Conservation (phyloP, 495 filamentous ascomycete species). For the Aspergillus hancockii region DNA sequence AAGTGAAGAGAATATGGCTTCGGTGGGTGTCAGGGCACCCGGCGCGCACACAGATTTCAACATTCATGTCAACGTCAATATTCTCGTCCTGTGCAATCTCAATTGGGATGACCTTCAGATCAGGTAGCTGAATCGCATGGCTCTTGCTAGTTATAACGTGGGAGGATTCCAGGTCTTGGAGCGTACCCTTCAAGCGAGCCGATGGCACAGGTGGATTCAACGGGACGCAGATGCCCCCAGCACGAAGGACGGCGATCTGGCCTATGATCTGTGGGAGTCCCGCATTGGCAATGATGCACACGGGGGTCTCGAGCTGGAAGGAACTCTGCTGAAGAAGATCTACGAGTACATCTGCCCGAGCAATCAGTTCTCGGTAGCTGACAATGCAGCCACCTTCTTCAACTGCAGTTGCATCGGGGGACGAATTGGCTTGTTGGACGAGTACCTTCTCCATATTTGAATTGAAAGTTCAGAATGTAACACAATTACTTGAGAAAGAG, state of each 20-base stretch:
- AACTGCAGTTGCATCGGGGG: neutral
- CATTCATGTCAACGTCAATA: neutral
- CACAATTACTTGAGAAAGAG: too few relatives aligned
- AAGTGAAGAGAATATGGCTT: conserved; percentile 3
- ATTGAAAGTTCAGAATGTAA: too few relatives aligned
- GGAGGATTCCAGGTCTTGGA: neutral
- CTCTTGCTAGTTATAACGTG: neutral
- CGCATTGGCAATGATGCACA: neutral
- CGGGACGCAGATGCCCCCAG: neutral
- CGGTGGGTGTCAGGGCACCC: neutral
- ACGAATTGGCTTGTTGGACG: too few relatives aligned
- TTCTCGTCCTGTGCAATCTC: neutral
- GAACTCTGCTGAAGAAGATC: neutral
- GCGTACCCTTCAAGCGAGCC: neutral
- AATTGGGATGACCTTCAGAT: neutral
- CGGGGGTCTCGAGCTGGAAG: neutral
- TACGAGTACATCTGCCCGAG: neutral
- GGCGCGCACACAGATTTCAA: neutral
- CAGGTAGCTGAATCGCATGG: neutral
- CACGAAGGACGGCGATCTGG: neutral
- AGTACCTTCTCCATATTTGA: too few relatives aligned
- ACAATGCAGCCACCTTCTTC: neutral
- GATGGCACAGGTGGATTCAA: neutral
- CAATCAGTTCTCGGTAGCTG: neutral
- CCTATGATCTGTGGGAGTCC: neutral